Evolutionary conservation across 2,329 filamentous ascomycete species (phyloP), one percentile per base, ranked within the genome.

Genomic region (Arthroderma sp.): DNA sequence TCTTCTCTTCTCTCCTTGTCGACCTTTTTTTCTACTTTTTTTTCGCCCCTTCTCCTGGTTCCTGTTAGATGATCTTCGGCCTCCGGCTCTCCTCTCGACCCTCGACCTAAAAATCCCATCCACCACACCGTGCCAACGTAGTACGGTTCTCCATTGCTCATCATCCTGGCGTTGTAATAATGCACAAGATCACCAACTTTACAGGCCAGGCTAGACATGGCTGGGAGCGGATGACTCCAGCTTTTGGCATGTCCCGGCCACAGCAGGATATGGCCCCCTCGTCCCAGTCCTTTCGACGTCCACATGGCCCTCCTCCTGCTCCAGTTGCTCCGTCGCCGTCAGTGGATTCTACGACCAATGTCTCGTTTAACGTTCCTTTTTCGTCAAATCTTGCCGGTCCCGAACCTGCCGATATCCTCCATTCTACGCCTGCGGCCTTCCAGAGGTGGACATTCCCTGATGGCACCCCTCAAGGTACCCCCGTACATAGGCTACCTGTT

Each of bases 291-390:
- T 78, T 78, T 64, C 75, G 77, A 52, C 62, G 72, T 60, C 58
- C 73, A 57, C 60, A 59, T 38, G 62, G 75, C 51, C 61, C 72
- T 59, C 80, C 82, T 53, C 78, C 82, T 47, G 80, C 82, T 52
- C 72, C 81, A 50, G 74, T 81, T 59, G 22, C 40, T 36, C 27
- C 40, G 7, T 80, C 83, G 53, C 78, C 82, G 47, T 80, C 82
- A 52, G 72, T 81, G 51, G 75, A 82, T 59, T 73, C 81, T 43
- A 80, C 79, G 53, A 85, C 96, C 65, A 86, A 93, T 66, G 82
- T 94, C 63, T 89, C 86, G 53, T 96, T 98, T 79, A 96, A 95
- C 62, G 83, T 98, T 40, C 91, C 91, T 49, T 95, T 96, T 68
- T 82, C 87, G 55, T 94, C 86, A 52, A 89, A 89, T 58, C 79